Conservation (phyloP, 176 grass and related monocot species). For the Aechmea fasciata region DNA sequence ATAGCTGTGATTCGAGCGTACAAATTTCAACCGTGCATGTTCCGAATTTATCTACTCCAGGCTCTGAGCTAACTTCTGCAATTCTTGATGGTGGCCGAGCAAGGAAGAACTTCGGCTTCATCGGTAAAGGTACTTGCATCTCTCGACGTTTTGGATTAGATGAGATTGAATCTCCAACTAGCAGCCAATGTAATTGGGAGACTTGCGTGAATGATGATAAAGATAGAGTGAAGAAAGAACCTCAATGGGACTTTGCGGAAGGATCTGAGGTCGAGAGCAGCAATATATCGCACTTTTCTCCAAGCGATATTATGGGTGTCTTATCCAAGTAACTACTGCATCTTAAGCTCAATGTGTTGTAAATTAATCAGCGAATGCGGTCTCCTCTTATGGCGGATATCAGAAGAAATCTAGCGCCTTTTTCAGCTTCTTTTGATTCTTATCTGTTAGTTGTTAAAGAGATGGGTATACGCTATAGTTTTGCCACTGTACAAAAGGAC, state of each 20-base stretch:
- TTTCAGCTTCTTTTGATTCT: neutral
- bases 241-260: neutral
- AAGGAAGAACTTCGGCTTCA: neutral
- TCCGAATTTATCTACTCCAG: too few relatives aligned
- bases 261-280: neutral
- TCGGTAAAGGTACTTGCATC: conserved; percentile 2
- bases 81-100: too few relatives aligned
- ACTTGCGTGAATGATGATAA: neutral
- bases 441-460: neutral
- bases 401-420: neutral
- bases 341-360: neutral
- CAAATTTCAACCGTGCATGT: too few relatives aligned
- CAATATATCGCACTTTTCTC: neutral
- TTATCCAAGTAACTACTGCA: neutral
- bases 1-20: too few relatives aligned
- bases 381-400: too few relatives aligned
- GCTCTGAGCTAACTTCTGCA: too few relatives aligned
- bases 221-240: conserved; percentile 1
- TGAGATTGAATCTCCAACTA: conserved; percentile 5
- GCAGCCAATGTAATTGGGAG: neutral
- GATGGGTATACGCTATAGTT: neutral
- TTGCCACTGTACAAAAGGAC: neutral
- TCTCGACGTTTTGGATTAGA: neutral
- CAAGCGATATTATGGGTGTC: neutral
- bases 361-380: too few relatives aligned